phyloP scores from a whole-genome alignment of 495 filamentous ascomycete genomes.

The Talaromyces adpressus region DNA sequence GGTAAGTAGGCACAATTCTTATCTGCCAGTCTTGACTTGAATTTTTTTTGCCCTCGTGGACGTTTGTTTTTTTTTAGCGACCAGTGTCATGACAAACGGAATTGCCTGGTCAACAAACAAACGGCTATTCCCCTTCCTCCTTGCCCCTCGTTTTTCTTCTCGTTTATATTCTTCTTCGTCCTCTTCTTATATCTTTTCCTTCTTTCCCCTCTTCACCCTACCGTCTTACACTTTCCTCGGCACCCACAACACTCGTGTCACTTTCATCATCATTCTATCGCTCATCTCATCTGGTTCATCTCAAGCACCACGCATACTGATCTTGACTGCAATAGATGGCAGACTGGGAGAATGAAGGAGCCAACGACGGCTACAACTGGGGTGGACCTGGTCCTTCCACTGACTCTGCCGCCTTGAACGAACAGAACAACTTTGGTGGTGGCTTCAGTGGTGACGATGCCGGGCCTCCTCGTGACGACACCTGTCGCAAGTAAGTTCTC shows the following conservation, averaged over 20 bases:
- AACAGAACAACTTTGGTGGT: background rate
- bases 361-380: constrained; percentile 1
- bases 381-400: constrained; percentile 4
- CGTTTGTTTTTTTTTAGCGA: background rate
- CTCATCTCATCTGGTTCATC: background rate
- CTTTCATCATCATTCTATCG: background rate
- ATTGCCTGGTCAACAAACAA: background rate
- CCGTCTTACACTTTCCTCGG: background rate
- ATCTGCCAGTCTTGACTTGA: background rate
- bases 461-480: constrained; percentile 18
- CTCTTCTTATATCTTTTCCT: background rate
- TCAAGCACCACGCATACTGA: background rate
- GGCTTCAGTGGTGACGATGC: constrained; percentile 9
- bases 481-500: constrained; percentile 40
- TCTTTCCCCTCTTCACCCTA: background rate
- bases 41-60: background rate
- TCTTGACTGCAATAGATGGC: constrained; percentile 7
- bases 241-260: background rate
- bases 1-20: background rate
- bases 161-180: background rate
- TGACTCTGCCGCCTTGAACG: constrained; percentile 3
- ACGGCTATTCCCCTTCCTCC: background rate
- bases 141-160: background rate
- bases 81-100: background rate
- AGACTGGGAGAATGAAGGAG: constrained; percentile 1